These are phyloP conservation scores for Flueggea neowawraea DNA, from an alignment of 441 rosid species.

Conservation along the genomic window DNA sequence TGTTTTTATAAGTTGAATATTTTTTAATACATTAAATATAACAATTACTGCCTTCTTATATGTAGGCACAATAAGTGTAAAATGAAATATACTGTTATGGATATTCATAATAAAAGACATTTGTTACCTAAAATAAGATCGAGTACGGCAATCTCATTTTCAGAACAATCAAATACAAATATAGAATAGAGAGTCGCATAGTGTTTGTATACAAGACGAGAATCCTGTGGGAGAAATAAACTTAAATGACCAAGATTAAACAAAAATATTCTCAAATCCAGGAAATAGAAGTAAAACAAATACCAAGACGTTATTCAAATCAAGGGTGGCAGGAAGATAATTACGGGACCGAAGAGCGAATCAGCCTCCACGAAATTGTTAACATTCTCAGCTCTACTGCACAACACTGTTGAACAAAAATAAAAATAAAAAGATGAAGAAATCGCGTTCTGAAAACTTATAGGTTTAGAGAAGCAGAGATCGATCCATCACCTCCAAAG, in stretches of 20 bases:
- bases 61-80: too few relatives aligned
- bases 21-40: too few relatives aligned
- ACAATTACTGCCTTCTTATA: too few relatives aligned
- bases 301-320: not conserved
- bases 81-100: too few relatives aligned
- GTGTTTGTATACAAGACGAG: constrained; percentile 88
- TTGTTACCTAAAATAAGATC: constrained; percentile 90
- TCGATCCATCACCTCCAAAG: constrained; percentile 44
- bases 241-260: too few relatives aligned
- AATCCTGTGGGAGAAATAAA: constrained; percentile 43
- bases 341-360: constrained; percentile 89
- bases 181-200: constrained; percentile 91
- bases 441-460: not conserved
- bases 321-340: not conserved
- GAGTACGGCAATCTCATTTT: constrained; percentile 96
- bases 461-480: constrained; percentile 13
- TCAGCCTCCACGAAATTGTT: constrained; percentile 91
- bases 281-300: too few relatives aligned
- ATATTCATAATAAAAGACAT: too few relatives aligned
- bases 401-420: constrained; percentile 44
- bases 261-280: not conserved
- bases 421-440: not conserved
- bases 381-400: constrained; percentile 85
- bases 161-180: constrained; percentile 76
- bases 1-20: too few relatives aligned